These are phyloP conservation scores for Stagonosporopsis cucurbitacearum DNA, from an alignment of 2,329 filamentous ascomycete genomes.

Conservation along the genomic window DNA sequence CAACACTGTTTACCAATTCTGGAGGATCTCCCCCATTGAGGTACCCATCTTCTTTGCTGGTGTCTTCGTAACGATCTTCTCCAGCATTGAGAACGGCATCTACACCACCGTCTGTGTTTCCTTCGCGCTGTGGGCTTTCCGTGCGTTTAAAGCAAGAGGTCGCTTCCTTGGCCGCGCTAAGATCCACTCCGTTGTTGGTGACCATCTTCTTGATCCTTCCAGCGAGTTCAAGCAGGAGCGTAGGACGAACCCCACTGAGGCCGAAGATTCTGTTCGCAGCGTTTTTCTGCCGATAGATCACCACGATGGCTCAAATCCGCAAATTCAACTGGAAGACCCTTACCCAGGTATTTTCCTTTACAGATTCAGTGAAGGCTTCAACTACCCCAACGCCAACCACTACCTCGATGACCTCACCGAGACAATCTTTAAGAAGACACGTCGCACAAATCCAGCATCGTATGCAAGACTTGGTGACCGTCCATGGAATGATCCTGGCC, in stretches of 20 bases:
- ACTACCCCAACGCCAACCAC: slow-evolving; percentile 92
- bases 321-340: slow-evolving; percentile 76
- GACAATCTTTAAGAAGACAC: slow-evolving; percentile 65
- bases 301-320: slow-evolving; percentile 85
- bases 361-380: slow-evolving; percentile 93
- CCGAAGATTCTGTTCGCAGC: slow-evolving; percentile 66
- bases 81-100: slow-evolving; percentile 87
- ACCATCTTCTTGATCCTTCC: slow-evolving; percentile 66
- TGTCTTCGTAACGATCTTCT: slow-evolving; percentile 88
- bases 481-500: slow-evolving; percentile 94
- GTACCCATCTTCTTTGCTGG: slow-evolving; percentile 92
- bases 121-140: slow-evolving; percentile 78
- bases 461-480: slow-evolving; percentile 70
- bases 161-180: slow-evolving; percentile 84
- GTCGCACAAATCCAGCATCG: slow-evolving; percentile 73
- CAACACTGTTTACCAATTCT: slow-evolving; percentile 93
- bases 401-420: slow-evolving; percentile 73
- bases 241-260: slow-evolving; percentile 32
- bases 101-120: slow-evolving; percentile 85
- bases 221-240: slow-evolving; percentile 33
- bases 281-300: slow-evolving; percentile 89
- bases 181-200: slow-evolving; percentile 84
- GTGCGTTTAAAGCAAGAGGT: slow-evolving; percentile 81
- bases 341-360: slow-evolving; percentile 97
- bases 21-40: slow-evolving; percentile 89